A percentile compares a stretch with the other conserved stretches of the same genome.
These are phyloP conservation scores for Phycomyces nitens DNA, from an alignment of 192 early-diverging fungal genomes.

Conservation along the genomic window DNA sequence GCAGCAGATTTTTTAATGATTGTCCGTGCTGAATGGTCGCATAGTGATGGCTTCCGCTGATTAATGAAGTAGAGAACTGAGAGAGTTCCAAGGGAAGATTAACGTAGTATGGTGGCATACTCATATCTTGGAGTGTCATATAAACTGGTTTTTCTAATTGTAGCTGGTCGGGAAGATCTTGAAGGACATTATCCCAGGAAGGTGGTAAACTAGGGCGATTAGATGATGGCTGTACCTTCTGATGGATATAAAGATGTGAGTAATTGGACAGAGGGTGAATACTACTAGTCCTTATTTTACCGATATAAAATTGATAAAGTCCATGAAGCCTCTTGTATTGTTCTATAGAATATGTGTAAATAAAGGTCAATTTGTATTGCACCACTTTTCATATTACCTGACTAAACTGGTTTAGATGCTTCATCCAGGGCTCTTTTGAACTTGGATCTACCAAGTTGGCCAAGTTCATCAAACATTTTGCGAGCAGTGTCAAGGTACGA, in stretches of 20 bases:
- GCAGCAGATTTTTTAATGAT: neutral
- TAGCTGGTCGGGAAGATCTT: neutral
- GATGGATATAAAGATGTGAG: neutral
- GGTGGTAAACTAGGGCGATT: neutral
- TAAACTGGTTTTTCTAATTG: neutral
- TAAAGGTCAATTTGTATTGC: neutral
- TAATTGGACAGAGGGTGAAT: neutral
- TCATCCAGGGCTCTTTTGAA: conserved; percentile 66
- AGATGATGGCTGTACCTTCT: neutral
- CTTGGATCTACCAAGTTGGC: conserved; percentile 66
- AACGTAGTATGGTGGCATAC: conserved; percentile 25
- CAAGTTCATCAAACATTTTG: conserved; percentile 68
- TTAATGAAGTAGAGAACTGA: conserved; percentile 7
- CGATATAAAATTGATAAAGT: conserved; percentile 60
- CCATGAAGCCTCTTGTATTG: conserved; percentile 53
- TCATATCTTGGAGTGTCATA: conserved; percentile 15
- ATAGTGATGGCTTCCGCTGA: neutral
- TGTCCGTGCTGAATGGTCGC: neutral
- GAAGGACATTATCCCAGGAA: neutral
- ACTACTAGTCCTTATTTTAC: conserved; percentile 26
- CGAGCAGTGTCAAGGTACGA: conserved; percentile 65
- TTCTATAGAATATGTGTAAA: conserved; percentile 33
- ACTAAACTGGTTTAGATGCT: conserved; percentile 60
- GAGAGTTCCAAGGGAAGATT: conserved; percentile 24
- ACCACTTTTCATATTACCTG: conserved; percentile 25